phyloP scores from a whole-genome alignment of 257 asterid genomes.

The Jasminum sambac region DNA sequence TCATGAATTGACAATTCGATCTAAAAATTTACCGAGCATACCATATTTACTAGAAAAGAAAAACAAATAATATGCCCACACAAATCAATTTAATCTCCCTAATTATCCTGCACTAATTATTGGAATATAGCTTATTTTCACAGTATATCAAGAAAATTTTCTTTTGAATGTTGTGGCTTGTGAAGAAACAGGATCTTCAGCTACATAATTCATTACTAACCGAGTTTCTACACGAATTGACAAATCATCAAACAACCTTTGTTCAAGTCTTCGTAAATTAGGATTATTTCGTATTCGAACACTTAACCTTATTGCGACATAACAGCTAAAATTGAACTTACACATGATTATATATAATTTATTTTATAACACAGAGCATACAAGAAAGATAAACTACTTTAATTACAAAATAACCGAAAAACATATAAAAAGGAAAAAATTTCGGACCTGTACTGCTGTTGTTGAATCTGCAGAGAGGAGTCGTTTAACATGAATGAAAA shows the following conservation, averaged over 20 bases:
- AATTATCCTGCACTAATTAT: background rate
- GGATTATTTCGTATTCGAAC: background rate
- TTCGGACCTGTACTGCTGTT: constrained; percentile 27
- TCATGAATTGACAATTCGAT: background rate
- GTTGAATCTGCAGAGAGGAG: constrained; percentile 22
- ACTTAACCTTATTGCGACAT: background rate
- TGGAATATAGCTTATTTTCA: background rate
- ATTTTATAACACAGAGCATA: background rate
- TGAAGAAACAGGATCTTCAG: background rate
- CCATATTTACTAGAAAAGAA: background rate
- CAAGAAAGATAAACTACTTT: background rate
- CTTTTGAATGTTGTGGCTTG: constrained; percentile 1
- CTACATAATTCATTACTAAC: background rate
- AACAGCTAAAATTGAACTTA: constrained; percentile 11
- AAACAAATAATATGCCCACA: background rate
- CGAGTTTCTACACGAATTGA: constrained; percentile 17
- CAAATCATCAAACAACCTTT: background rate
- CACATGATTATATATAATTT: background rate
- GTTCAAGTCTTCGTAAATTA: background rate
- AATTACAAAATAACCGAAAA: background rate
- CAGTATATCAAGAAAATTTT: background rate
- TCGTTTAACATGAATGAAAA: constrained; percentile 19
- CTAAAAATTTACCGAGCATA: background rate
- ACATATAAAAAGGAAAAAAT: background rate
- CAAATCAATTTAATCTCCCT: background rate